phyloP scores from a whole-genome alignment of 2,329 filamentous ascomycete species.

The Dothistroma pini region DNA sequence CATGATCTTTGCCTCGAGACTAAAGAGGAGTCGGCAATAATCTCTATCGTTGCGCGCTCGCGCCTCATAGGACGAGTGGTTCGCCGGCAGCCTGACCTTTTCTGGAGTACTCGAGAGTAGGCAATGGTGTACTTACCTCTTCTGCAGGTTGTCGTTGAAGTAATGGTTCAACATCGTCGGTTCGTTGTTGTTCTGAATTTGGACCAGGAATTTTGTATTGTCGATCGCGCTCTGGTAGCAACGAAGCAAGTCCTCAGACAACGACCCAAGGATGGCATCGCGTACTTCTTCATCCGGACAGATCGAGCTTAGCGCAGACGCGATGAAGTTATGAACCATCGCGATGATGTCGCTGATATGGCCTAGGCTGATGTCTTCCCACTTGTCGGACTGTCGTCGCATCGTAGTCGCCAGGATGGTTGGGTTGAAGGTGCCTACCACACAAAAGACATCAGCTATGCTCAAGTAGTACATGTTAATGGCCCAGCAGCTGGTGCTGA shows the following conservation, averaged over 20 bases:
- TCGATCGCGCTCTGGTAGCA: conserved; percentile 49
- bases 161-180: conserved; percentile 53
- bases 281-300: conserved; percentile 47
- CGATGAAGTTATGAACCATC: conserved; percentile 53
- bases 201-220: conserved; percentile 51
- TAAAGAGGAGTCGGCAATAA: too few species aligned
- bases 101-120: too few species aligned
- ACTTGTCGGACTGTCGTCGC: conserved; percentile 41
- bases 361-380: conserved; percentile 49
- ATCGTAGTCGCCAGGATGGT: conserved; percentile 36
- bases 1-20: too few species aligned
- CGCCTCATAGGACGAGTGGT: too few species aligned
- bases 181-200: conserved; percentile 47
- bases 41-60: too few species aligned
- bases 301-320: conserved; percentile 39
- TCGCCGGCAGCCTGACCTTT: too few species aligned
- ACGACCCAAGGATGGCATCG: conserved; percentile 40
- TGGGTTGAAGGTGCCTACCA: conserved; percentile 43
- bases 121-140: conserved; percentile 30
- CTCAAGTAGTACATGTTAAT: too few species aligned
- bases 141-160: conserved; percentile 49
- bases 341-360: conserved; percentile 53
- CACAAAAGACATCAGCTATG: not conserved
- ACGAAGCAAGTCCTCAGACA: conserved; percentile 46
- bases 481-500: too few species aligned